Percentiles rank a stretch among this genome's conserved stretches.
Conservation (phyloP, 805 yeast species). For the Cyberlindnera lachancei region DNA sequence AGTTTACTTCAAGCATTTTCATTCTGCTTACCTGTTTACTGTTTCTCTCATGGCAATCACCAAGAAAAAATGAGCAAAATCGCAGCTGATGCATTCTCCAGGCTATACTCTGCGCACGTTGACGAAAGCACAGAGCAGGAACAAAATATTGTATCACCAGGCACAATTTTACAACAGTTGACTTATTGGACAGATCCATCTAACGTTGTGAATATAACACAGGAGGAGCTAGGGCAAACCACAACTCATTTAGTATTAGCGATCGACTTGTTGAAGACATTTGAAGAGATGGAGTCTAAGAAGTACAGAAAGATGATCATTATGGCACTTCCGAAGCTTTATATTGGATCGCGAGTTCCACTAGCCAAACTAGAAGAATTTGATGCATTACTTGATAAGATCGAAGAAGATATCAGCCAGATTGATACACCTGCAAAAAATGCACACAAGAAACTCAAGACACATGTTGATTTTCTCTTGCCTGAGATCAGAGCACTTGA, state of each 20-base stretch:
- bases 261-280: constrained; percentile 42
- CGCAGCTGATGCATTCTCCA: constrained; percentile 56
- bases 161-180: constrained; percentile 58
- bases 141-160: constrained; percentile 31
- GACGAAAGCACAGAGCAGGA: constrained; percentile 27
- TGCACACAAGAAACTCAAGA: constrained; percentile 26
- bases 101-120: constrained; percentile 42
- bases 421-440: constrained; percentile 29
- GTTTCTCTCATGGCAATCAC: constrained; percentile 66
- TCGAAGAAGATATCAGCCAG: constrained; percentile 23
- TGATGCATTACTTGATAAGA: constrained; percentile 21
- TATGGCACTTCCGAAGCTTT: constrained; percentile 41
- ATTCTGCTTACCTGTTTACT: constrained; percentile 83
- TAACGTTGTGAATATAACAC: constrained; percentile 44
- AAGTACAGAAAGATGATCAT: constrained; percentile 49
- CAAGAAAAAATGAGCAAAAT: constrained; percentile 59
- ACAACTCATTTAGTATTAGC: constrained; percentile 51
- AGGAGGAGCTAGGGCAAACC: constrained; percentile 34
- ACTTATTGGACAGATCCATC: constrained; percentile 82
- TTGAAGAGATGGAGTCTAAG: constrained; percentile 38
- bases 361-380: constrained; percentile 22
- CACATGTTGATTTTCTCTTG: constrained; percentile 14
- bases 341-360: constrained; percentile 28
- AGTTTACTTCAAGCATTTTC: constrained; percentile 72
- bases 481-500: constrained; percentile 16